These are phyloP conservation scores for Chlamydomonas sp. DNA, from an alignment of 139 green algal genomes.

Conservation along the genomic window DNA sequence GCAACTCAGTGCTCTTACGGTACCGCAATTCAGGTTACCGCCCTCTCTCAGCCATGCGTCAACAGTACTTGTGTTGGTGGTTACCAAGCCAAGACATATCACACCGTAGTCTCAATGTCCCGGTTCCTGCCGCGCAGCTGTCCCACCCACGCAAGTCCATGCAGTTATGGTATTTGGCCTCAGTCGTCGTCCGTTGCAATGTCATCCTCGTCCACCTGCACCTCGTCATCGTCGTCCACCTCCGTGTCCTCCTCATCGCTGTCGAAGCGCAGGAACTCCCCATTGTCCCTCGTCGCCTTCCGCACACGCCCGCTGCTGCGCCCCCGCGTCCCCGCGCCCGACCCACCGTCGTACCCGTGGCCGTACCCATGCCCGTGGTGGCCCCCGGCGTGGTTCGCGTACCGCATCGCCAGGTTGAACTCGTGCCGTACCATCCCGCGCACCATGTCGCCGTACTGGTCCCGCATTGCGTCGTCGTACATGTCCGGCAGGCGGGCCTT, in stretches of 20 bases:
- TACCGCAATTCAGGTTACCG: too few relatives aligned
- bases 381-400: slow-evolving; percentile 59
- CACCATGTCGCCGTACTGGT: slow-evolving; percentile 36
- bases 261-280: neutral
- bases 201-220: slow-evolving; percentile 13
- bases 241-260: slow-evolving; percentile 39
- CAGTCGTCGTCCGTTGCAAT: neutral
- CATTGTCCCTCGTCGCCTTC: neutral
- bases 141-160: too few relatives aligned
- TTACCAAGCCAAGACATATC: too few relatives aligned
- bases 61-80: too few relatives aligned
- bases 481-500: slow-evolving; percentile 2
- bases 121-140: too few relatives aligned
- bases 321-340: neutral
- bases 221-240: slow-evolving; percentile 7
- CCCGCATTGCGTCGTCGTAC: slow-evolving; percentile 11
- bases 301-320: neutral
- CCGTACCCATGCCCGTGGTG: neutral
- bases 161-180: neutral
- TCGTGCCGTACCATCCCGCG: slow-evolving; percentile 13
- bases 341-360: neutral
- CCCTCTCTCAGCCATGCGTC: too few relatives aligned
- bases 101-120: too few relatives aligned
- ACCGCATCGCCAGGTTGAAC: slow-evolving; percentile 36
- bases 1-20: too few relatives aligned